A percentile compares a stretch with the other conserved stretches of the same genome.
Conservation (phyloP, 2,329 filamentous ascomycete genomes). For the Penicillium janthinellum region DNA sequence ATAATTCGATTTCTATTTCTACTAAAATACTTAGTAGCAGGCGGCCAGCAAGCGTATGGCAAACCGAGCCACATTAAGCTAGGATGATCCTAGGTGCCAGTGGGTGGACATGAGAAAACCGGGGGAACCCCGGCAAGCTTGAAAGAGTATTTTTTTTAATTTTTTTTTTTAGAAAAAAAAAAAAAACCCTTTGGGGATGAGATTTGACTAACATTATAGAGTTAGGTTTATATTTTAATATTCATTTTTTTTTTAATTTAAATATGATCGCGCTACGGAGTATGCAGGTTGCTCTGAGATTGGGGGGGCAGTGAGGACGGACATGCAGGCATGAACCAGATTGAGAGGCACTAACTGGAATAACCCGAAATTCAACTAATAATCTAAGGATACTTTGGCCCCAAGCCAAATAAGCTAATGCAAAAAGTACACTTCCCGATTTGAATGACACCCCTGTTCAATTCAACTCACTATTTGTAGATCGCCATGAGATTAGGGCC, state of each 20-base stretch:
- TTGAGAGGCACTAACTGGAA: neutral
- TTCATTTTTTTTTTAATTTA: neutral
- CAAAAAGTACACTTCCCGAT: slow-evolving; percentile 16
- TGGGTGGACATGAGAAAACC: slow-evolving; percentile 12
- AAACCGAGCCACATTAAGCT: slow-evolving; percentile 14
- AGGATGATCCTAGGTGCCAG: slow-evolving; percentile 25
- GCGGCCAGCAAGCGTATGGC: slow-evolving; percentile 4
- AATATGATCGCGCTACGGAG: slow-evolving; percentile 14
- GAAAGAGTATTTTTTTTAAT: too few relatives aligned
- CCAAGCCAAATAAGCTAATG: neutral
- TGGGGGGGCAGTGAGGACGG: slow-evolving; percentile 7
- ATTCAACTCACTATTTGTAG: slow-evolving; percentile 20
- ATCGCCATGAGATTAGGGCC: slow-evolving; percentile 12
- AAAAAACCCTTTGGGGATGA: neutral
- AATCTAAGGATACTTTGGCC: neutral
- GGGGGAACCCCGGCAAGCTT: slow-evolving; percentile 18
- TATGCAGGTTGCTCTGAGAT: slow-evolving; percentile 17
- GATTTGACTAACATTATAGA: neutral
- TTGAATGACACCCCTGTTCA: slow-evolving; percentile 17
- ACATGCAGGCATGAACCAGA: slow-evolving; percentile 21
- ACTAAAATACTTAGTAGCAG: neutral
- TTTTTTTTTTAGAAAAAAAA: too few relatives aligned
- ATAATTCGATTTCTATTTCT: neutral
- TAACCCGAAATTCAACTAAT: neutral
- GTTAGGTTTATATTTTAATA: neutral